Evolutionary conservation across 257 asterid species (phyloP), one percentile per base, ranked within the genome.

Genomic region (Lithospermum erythrorhizon): DNA sequence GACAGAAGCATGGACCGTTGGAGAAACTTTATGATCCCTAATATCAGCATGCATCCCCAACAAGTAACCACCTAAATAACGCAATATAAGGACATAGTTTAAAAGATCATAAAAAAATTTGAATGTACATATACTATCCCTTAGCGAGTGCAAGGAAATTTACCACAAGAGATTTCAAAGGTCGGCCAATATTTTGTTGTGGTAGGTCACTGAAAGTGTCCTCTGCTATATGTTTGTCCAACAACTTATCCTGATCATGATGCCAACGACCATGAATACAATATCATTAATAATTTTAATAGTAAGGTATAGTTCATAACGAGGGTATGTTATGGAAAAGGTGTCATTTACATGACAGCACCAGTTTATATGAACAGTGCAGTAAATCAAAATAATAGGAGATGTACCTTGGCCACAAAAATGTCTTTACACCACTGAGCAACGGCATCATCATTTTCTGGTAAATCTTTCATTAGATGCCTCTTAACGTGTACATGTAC

Each of bases 341-440:
- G 21, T 20, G n/a, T 21, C 21, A 27, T 18, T 11, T 27, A 19
- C 9, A 14, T 25, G 7, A 35, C 35, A 35, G 11, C 9, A 20
- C 20, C 45, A 25, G 14, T 58, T 18, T 30, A 6, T 30, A 22
- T 14, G 49, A 11, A 13, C 49, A 1, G 49, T 35, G 47, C 4
- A 41, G 18, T 11, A 11, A 58, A 45, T 35, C 47, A 11, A 5
- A 53, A 62, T 21, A 62, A 21, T 27, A 29, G 35, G 16, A 67
- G 47, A 48, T 30, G 67, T 63, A 87, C 96, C 96, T 91, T 91
- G 66, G 76, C 95, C 13, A 79, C 79, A 59, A 91, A 91, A 60
- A 63, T 65, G 70, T 88, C 98, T 70, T 70, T 81, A 66, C 98
- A 91, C 95, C 98, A 88, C 61, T 88, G 98, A 61, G 95, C 90